These are phyloP conservation scores for Penicillium freii DNA, from an alignment of 2,329 filamentous ascomycete genomes.

Conservation along the genomic window DNA sequence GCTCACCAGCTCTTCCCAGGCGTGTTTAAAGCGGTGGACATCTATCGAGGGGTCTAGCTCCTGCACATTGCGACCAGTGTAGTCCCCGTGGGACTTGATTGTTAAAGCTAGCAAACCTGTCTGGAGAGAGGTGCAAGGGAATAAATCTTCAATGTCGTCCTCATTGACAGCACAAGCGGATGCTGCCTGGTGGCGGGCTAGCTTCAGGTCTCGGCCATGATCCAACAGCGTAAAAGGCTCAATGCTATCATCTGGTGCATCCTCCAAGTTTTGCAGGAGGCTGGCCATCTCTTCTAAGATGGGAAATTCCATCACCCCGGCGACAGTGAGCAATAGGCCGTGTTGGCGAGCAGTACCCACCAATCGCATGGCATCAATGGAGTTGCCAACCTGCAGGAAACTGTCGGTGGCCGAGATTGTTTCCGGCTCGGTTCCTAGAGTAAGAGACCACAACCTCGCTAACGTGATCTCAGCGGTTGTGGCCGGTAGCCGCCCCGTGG, in stretches of 20 bases:
- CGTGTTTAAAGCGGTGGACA: not conserved
- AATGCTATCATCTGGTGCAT: not conserved
- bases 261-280: not conserved
- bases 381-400: not conserved
- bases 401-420: not conserved
- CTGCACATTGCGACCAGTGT: not conserved
- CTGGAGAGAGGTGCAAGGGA: not conserved
- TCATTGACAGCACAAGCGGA: not conserved
- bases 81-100: not conserved
- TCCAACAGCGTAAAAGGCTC: not conserved
- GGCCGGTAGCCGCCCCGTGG: not conserved
- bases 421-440: not conserved
- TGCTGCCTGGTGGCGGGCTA: not conserved
- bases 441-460: not conserved
- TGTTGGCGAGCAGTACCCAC: not conserved
- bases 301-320: not conserved
- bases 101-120: not conserved
- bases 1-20: not conserved
- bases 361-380: not conserved
- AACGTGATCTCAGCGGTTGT: not conserved
- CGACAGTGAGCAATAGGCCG: not conserved
- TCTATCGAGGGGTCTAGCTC: not conserved
- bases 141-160: not conserved
- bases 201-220: not conserved
- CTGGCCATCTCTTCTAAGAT: not conserved